phyloP scores from a whole-genome alignment of 1,139 yeast species.

The Ogataea hybrid region DNA sequence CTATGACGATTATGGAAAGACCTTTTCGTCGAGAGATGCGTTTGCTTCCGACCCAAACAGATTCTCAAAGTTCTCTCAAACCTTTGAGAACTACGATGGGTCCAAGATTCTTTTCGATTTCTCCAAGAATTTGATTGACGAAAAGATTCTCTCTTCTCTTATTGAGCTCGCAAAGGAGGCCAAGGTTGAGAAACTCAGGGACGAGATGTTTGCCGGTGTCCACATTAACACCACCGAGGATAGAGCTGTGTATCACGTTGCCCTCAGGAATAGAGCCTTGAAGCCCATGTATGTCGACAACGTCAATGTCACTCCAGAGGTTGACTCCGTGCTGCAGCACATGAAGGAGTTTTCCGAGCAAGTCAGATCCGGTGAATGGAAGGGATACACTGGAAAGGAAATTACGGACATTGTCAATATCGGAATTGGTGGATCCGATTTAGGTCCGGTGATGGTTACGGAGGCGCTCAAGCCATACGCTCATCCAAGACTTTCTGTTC shows the following conservation, averaged over 20 bases:
- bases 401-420: slow-evolving; percentile 95
- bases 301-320: slow-evolving; percentile 83
- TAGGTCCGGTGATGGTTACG: slow-evolving; percentile 99
- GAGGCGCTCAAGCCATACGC: slow-evolving; percentile 94
- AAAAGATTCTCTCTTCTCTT: slow-evolving; percentile 67
- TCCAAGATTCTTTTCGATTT: slow-evolving; percentile 89
- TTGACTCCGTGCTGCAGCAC: slow-evolving; percentile 85
- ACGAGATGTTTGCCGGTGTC: slow-evolving; percentile 87
- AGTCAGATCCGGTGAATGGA: slow-evolving; percentile 92
- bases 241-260: slow-evolving; percentile 96
- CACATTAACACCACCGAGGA: slow-evolving; percentile 94
- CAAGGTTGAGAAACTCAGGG: slow-evolving; percentile 81
- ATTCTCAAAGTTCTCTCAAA: slow-evolving; percentile 70
- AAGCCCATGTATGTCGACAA: slow-evolving; percentile 89
- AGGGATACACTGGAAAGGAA: slow-evolving; percentile 92
- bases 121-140: slow-evolving; percentile 90
- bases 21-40: slow-evolving; percentile 71
- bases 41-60: slow-evolving; percentile 73
- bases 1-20: slow-evolving; percentile 65
- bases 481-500: slow-evolving; percentile 70
- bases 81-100: slow-evolving; percentile 80
- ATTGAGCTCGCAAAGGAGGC: slow-evolving; percentile 87
- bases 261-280: slow-evolving; percentile 87
- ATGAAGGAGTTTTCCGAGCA: slow-evolving; percentile 92
- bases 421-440: slow-evolving; percentile 98